Conservation (phyloP, 768 basidiomycete species). For the Boletus sp. region DNA sequence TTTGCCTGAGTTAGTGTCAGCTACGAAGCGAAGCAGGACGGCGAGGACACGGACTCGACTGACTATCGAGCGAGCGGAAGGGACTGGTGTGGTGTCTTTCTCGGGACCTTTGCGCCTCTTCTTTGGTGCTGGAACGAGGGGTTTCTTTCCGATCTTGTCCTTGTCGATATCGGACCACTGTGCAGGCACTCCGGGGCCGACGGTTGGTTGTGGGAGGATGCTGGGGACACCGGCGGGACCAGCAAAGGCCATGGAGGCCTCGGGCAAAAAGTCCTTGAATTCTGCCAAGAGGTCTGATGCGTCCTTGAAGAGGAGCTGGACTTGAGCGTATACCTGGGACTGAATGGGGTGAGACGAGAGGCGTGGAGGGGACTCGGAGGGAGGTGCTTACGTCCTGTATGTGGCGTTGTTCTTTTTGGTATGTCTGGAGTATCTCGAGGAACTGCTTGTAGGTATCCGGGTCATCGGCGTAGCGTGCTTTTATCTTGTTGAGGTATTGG, state of each 20-base stretch:
- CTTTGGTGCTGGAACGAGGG: constrained; percentile 41
- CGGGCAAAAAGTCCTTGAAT: constrained; percentile 81
- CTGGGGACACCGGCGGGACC: constrained; percentile 41
- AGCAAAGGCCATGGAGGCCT: constrained; percentile 46
- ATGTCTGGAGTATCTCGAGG: constrained; percentile 82
- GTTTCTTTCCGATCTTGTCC: constrained; percentile 45
- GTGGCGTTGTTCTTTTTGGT: constrained; percentile 80
- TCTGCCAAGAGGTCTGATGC: constrained; percentile 76
- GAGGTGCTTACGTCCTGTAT: constrained; percentile 59
- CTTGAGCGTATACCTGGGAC: constrained; percentile 79
- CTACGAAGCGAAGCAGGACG: not conserved
- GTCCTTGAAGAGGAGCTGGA: constrained; percentile 77
- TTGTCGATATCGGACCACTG: constrained; percentile 43
- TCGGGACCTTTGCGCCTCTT: constrained; percentile 64
- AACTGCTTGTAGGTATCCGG: constrained; percentile 93
- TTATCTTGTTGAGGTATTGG: constrained; percentile 98
- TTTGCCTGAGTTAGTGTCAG: constrained; percentile 44
- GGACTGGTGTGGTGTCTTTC: constrained; percentile 65
- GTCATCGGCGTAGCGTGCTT: constrained; percentile 83
- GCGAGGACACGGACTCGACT: constrained; percentile 42
- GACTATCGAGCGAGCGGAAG: constrained; percentile 47
- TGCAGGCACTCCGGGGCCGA: constrained; percentile 33
- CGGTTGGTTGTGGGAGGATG: constrained; percentile 51
- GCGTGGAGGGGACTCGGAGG: not conserved
- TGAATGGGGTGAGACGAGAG: constrained; percentile 24